Conservation (phyloP, 352 stramenopile species). For the Aphanomyces astaci region DNA sequence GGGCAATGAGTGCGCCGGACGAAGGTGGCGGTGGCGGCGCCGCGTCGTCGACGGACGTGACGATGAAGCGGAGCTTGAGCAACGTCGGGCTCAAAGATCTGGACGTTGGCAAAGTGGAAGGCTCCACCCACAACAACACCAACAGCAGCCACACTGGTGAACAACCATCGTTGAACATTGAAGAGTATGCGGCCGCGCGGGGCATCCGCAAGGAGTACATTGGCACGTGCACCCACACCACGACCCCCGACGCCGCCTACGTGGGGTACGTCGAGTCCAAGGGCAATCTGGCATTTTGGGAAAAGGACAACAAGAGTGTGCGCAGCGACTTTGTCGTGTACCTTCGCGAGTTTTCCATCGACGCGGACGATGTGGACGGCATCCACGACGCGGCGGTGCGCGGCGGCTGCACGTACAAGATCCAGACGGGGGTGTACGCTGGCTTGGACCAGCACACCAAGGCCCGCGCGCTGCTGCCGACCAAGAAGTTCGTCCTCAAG, state of each 20-base stretch:
- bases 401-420: constrained; percentile 68
- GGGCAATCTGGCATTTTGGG: constrained; percentile 55
- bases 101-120: neutral
- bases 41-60: neutral
- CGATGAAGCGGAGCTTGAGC: constrained; percentile 19
- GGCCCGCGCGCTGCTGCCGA: constrained; percentile 54
- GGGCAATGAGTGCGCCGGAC: constrained; percentile 17
- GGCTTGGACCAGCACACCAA: constrained; percentile 79
- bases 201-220: constrained; percentile 55
- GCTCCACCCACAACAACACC: neutral
- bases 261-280: constrained; percentile 65
- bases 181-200: constrained; percentile 20
- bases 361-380: constrained; percentile 47
- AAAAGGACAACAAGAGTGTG: constrained; percentile 69
- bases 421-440: constrained; percentile 61
- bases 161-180: constrained; percentile 14
- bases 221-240: constrained; percentile 40
- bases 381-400: constrained; percentile 61
- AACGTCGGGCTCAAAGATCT: constrained; percentile 17
- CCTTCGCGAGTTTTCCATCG: constrained; percentile 67
- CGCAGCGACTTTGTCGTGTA: constrained; percentile 79
- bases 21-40: neutral
- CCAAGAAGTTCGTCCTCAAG: constrained; percentile 54
- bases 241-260: constrained; percentile 46
- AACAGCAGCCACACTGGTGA: neutral